These are phyloP conservation scores for Apiotrichum laibachii DNA, from an alignment of 1,284 basidiomycete species.

Conservation along the genomic window DNA sequence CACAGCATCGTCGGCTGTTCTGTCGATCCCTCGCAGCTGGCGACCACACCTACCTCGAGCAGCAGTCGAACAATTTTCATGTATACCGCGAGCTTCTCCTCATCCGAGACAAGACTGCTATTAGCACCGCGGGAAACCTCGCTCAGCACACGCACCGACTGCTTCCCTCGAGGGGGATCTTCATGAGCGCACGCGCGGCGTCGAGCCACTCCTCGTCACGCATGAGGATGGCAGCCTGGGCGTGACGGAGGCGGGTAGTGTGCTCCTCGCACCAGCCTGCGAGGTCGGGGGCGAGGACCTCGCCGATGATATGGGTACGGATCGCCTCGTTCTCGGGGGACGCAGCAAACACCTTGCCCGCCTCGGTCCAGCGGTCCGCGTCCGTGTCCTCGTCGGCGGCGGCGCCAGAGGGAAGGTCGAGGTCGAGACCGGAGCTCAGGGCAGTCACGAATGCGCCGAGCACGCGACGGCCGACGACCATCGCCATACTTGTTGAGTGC, in stretches of 20 bases:
- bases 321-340: slow-evolving; percentile 27
- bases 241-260: slow-evolving; percentile 78
- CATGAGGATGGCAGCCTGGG: slow-evolving; percentile 85
- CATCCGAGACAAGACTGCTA: slow-evolving; percentile 66
- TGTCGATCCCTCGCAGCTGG: too few species aligned
- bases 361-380: slow-evolving; percentile 24
- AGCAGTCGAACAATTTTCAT: slow-evolving; percentile 90
- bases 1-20: not conserved
- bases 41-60: slow-evolving; percentile 67
- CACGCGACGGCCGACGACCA: slow-evolving; percentile 45
- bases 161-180: slow-evolving; percentile 86
- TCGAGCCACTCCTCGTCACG: slow-evolving; percentile 87
- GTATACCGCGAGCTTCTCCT: slow-evolving; percentile 84
- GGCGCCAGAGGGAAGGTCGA: not conserved
- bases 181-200: slow-evolving; percentile 85
- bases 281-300: slow-evolving; percentile 50
- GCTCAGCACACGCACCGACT: slow-evolving; percentile 61
- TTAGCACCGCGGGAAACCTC: not conserved
- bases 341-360: slow-evolving; percentile 31
- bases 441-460: slow-evolving; percentile 39
- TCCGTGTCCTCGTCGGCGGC: slow-evolving; percentile 26
- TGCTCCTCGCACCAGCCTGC: slow-evolving; percentile 84
- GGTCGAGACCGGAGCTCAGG: slow-evolving; percentile 29
- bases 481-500: slow-evolving; percentile 38
- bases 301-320: slow-evolving; percentile 40